Evolutionary conservation across 1,284 basidiomycete species (phyloP), one percentile per base, ranked within the genome.

Genomic region (Microbotryum violaceum): DNA sequence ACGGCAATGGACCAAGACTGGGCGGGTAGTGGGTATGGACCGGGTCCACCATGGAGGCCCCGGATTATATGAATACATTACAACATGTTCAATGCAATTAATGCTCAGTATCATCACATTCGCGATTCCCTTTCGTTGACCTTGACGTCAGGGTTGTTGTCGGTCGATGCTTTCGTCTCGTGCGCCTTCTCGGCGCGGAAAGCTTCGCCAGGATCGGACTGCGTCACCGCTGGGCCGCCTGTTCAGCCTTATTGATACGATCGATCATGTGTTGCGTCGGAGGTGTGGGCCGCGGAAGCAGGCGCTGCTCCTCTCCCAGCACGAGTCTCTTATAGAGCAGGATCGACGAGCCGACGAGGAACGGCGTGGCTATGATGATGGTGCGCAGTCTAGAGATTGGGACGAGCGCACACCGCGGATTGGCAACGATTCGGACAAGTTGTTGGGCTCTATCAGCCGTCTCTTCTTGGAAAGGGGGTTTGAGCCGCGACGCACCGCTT

Each of bases 271-370:
- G 20, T 45, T 18, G 54, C 25, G 29, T 52, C 51, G 33, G 14
- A 6, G 29, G 51, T 31, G 31, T 31, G 16, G 29, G 61, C 29
- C 64, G 52, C 3, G 64, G 66, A 27, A 69, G 49, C 0, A 42
- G 47, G 2, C 47, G 49, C 54, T 69, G 67, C 45, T 69, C 60
- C 52, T 69, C 65, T 42, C 67, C 67, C 20, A 66, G 62, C 29
- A 64, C 29, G 42, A 66, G 57, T 3, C 67, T 65, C 48, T 66
- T 66, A 65, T 69, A 69, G 27, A 69, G 56, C 4, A 69, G 52
- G 54, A 62, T 42, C 2, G 62, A 58, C 0, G 65, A 62, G 18
- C 58, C 67, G 56, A 66, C 60, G 44, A 69, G 51, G 63, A 69
- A 66, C 12, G 67, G 67, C 10, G 60, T 49, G 5, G 67, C 37